Evolutionary conservation across 164 flowering plant genomes (phyloP), one percentile per base, ranked within the genome.

Genomic region (Umbellularia californica): DNA sequence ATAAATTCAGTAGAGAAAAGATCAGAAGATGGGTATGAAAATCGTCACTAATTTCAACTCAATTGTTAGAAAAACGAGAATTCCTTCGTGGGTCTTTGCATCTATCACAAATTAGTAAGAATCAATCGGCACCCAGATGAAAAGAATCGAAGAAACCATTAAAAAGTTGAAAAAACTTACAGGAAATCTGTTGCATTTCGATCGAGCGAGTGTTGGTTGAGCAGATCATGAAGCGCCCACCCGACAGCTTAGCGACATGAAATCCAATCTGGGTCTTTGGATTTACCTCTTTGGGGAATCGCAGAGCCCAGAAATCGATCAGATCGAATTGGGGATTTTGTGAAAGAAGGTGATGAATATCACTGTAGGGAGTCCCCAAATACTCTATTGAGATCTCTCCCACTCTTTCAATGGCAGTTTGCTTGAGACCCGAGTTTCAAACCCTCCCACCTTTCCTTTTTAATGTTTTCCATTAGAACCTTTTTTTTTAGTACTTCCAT

Each of bases 191-290:
- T 23, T 13, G 30, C 17, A 65, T 23, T 65, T 65, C 68, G 68
- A 12, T 23, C 28, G 68, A 25, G 27, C 28, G 30, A 65, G 30
- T 13, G 68, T 20, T 28, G 24, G 68, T 65, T 2, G 68, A 15
- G 68, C 68, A 65, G 68, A 65, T 65, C 68, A 65, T 65, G 35
- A 65, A 65, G 68, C 68, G 24, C 2, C 68, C 30, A 65, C 47
- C 47, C 10, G 35, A 65, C 14, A 15, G 27, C 68, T 24, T 28
- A 14, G 13, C 68, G 67, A 28, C 67, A 27, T 23, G 33, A 65
- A 65, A 65, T 65, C 30, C 68, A 25, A 25, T 11, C 12, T 25
- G 28, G 30, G 68, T 65, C 35, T 65, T 28, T 25, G 28, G 68
- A 12, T 65, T 65, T 25, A 11, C 68, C 27, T 65, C 68, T 25